These are phyloP conservation scores for Amylocarpus encephaloides DNA, from an alignment of 2,329 filamentous ascomycete species.

Conservation along the genomic window DNA sequence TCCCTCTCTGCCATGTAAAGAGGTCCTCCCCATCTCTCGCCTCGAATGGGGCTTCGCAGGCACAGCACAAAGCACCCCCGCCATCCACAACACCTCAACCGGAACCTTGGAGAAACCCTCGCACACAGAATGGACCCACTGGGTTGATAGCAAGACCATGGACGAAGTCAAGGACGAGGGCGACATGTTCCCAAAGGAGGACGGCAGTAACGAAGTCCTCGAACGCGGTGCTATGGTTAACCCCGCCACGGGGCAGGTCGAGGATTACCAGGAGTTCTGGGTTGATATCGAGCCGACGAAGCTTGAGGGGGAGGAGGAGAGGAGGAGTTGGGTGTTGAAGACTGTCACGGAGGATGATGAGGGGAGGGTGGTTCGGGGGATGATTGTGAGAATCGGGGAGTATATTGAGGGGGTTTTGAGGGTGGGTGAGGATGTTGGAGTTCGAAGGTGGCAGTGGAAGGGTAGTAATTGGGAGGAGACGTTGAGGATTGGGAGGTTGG, in stretches of 20 bases:
- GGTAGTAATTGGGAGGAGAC: constrained; percentile 2
- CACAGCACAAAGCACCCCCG: constrained; percentile 14
- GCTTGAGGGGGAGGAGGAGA: constrained; percentile 3
- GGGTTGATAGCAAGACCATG: constrained; percentile 23
- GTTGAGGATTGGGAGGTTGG: constrained; percentile 4
- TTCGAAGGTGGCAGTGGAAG: constrained; percentile 18
- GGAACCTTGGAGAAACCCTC: constrained; percentile 12
- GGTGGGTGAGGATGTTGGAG: constrained; percentile 11
- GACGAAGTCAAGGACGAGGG: constrained; percentile 29
- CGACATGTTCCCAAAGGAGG: constrained; percentile 24
- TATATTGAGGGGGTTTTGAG: constrained; percentile 20
- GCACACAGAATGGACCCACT: constrained; percentile 28
- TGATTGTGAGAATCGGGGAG: constrained; percentile 20
- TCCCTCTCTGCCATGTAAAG: constrained; percentile 1
- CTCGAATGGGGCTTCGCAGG: constrained; percentile 30
- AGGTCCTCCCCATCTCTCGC: constrained; percentile 12
- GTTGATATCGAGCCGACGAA: constrained; percentile 21
- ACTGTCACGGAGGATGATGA: background rate
- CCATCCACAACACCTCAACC: constrained; percentile 4
- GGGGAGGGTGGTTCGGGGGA: constrained; percentile 9
- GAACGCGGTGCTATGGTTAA: constrained; percentile 29
- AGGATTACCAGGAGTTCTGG: constrained; percentile 32
- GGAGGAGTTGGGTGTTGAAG: constrained; percentile 19
- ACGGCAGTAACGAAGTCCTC: constrained; percentile 18
- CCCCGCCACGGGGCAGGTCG: constrained; percentile 24